Conservation (phyloP, 2,329 filamentous ascomycete genomes). For the Ophiostoma pallidulum region DNA sequence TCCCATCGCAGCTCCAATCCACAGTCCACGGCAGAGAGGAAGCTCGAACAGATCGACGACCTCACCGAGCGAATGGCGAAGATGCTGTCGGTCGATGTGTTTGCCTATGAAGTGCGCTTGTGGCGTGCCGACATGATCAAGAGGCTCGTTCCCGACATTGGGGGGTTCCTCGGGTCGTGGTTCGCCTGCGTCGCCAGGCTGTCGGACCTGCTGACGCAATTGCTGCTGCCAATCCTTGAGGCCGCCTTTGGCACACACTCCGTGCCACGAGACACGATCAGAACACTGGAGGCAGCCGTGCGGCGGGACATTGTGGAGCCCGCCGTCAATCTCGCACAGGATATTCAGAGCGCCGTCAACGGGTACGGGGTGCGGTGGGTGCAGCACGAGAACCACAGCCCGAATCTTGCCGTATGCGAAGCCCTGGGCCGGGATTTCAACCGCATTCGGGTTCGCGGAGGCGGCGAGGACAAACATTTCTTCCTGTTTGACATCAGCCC, state of each 20-base stretch:
- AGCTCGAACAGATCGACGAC: too few relatives aligned
- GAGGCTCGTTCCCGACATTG: background rate
- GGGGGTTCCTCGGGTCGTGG: too few relatives aligned
- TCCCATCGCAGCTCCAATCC: too few relatives aligned
- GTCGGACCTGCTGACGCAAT: background rate
- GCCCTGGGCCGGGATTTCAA: background rate
- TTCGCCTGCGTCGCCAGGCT: background rate
- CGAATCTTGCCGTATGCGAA: background rate
- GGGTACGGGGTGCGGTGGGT: background rate
- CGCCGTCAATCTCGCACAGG: background rate
- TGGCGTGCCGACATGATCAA: background rate
- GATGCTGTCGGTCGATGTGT: too few relatives aligned
- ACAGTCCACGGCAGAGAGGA: too few relatives aligned
- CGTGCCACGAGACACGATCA: background rate
- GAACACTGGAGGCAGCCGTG: background rate
- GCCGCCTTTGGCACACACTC: background rate
- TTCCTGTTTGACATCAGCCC: slow-evolving; percentile 3
- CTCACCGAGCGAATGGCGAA: too few relatives aligned
- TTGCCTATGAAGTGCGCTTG: background rate
- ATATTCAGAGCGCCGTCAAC: background rate
- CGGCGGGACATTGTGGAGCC: background rate
- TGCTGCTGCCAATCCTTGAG: background rate
- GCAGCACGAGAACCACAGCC: background rate
- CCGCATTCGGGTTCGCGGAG: background rate
- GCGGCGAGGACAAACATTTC: background rate